Conservation (phyloP, 805 yeast species). For the Wickerhamomyces queroliae region DNA sequence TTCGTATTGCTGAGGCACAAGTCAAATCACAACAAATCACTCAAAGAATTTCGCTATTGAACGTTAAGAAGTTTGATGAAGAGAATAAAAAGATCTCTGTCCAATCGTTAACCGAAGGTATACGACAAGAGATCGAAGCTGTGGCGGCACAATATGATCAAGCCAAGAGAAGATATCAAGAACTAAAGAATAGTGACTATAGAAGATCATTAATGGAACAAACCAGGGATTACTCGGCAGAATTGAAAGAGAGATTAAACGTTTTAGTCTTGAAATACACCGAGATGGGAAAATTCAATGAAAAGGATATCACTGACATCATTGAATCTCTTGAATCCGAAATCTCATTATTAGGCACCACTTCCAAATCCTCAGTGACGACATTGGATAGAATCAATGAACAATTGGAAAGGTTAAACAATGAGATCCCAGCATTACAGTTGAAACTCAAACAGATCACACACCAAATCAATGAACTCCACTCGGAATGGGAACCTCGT, state of each 20-base stretch:
- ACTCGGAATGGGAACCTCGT: conserved; percentile 54
- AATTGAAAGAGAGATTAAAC: conserved; percentile 32
- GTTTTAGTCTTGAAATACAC: conserved; percentile 34
- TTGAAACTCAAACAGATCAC: conserved; percentile 23
- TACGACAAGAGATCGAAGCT: conserved; percentile 24
- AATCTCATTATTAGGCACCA: conserved; percentile 26
- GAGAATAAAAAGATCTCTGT: conserved; percentile 31
- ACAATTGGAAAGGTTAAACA: conserved; percentile 17
- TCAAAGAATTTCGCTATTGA: conserved; percentile 19
- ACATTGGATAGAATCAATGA: conserved; percentile 25
- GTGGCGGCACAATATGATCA: conserved; percentile 22
- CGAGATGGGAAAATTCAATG: conserved; percentile 30
- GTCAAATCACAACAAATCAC: conserved; percentile 21
- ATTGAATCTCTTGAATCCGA: conserved; percentile 44
- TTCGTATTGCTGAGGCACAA: conserved; percentile 16
- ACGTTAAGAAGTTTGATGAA: conserved; percentile 31
- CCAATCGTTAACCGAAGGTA: conserved; percentile 22
- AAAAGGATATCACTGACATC: conserved; percentile 29
- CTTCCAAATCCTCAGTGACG: conserved; percentile 32
- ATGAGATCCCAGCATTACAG: conserved; percentile 17
- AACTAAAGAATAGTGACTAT: conserved; percentile 17
- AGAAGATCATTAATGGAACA: conserved; percentile 21
- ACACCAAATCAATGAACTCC: conserved; percentile 31
- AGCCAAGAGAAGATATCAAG: conserved; percentile 22
- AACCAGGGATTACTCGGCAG: conserved; percentile 31